phyloP scores from a whole-genome alignment of 192 early-diverging fungal genomes.

The Paraglomus brasilianum region DNA sequence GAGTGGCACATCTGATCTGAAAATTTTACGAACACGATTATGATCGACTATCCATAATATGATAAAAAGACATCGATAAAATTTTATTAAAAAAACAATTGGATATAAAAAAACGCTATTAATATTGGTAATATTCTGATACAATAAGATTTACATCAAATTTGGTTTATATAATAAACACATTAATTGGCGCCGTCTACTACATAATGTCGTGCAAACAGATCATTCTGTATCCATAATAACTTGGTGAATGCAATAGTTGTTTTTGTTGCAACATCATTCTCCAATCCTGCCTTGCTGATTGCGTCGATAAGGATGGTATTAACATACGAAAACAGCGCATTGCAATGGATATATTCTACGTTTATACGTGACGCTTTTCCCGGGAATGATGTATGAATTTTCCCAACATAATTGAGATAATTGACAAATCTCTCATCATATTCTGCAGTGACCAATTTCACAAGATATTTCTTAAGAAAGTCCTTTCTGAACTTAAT shows the following conservation, averaged over 20 bases:
- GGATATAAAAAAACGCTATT: no score
- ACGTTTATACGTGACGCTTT: conserved; percentile 81
- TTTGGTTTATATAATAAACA: no score
- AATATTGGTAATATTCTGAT: no score
- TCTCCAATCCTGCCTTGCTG: conserved; percentile 52
- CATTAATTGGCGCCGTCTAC: conserved; percentile 49
- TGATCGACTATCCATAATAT: no score
- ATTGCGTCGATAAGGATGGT: conserved; percentile 53
- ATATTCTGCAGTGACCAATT: conserved; percentile 52
- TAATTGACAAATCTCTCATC: conserved; percentile 65
- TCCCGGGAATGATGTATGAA: conserved; percentile 70
- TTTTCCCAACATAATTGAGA: conserved; percentile 77
- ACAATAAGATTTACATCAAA: no score
- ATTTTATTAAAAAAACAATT: no score
- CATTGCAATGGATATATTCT: conserved; percentile 80
- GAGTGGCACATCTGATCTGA: no score
- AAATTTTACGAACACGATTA: no score
- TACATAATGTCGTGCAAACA: conserved; percentile 75
- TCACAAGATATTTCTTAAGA: conserved; percentile 68
- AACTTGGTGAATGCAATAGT: conserved; percentile 77
- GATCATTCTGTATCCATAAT: conserved; percentile 84
- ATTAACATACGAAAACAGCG: conserved; percentile 68
- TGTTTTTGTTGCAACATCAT: conserved; percentile 51
- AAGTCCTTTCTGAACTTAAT: conserved; percentile 81
- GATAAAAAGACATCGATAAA: no score